Base-by-base conservation (phyloP, 495 filamentous ascomycete species). In the Xylaria curta region DNA sequence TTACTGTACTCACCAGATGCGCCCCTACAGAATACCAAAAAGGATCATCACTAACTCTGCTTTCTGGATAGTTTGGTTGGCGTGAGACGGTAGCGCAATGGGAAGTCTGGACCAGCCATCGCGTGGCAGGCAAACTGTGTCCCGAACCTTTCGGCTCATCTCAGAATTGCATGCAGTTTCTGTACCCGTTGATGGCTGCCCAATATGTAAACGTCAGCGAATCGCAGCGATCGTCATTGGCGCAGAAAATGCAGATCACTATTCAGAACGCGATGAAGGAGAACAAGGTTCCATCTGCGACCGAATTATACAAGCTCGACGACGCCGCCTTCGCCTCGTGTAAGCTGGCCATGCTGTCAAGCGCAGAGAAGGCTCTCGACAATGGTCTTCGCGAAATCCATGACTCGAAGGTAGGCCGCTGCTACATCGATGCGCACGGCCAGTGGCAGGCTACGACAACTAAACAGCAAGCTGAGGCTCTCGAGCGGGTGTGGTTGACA, bases 361-460 rank as follows among this genome's bases (percentile, higher is more conserved):
- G 21, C 24, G 62, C 62, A 47, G 42, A 65, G 26, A 42, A 49
- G 62, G 40, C 62, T 4, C 40, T 65, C 42, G 7, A 46, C 62
- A 46, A 19, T 1, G 62, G 42, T n/a, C 62, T 65, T 33, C 40
- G 26, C 62, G 40, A 47, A 19, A 10, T 65, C 40, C 9, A 49
- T 17, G 42, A 46, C 26, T 28, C 62, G 62, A 33, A 33, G 31
- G 62, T 49, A 8, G 62, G 62, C 42, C 42, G 6, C 26, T 47
- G 62, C 62, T 65, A 65, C 62, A 17, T 65, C 42, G 62, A 65
- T 33, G 62, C 62, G 15, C 10, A 42, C 40, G 62, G 40, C 62
- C 4, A 5, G 42, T 31, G 21, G 19, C 62, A 31, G 42, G 62
- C 62, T 19, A 65, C 62, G 26, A 49, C 62, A 7, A 65, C 40